Base-by-base conservation (phyloP, 257 asterid species). In the Solanum arcanum region DNA sequence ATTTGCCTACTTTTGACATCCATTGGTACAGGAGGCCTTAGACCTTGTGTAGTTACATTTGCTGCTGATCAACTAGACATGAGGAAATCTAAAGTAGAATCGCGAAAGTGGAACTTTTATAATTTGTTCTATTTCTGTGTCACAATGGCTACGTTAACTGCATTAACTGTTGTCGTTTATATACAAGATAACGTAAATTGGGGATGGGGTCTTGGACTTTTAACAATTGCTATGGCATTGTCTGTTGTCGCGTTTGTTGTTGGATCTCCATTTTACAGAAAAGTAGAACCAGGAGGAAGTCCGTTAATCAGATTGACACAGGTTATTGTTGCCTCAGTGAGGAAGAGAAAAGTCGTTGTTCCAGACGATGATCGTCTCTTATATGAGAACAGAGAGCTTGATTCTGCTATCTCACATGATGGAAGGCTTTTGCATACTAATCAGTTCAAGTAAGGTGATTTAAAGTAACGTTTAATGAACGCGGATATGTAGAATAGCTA, bases 201-300 rank as follows among this genome's bases (percentile, higher is more conserved):
- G 99, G 95, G 92, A 29, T 95, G 96, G 98, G 99, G 98, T 4
- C 95, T 96, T 21, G 98, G 98, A 3, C 92, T 96, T 41, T 98
- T 98, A 3, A 96, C 99, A 41, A 92, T 94, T 10, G 96, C 98
- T 52, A 91, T 96, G 94, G 96, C 84, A 2, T 49, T 94, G 16
- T 94, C 98, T 1, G 89, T 92, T 49, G 23, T 94, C 0, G 92
- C 81, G 9, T 95, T 96, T 88, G 25, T 94, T 16, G 6, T 91
- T 3, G 99, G 98, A 1, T 52, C 93, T 12, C 92, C 94, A 15
- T 89, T 93, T 87, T 96, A 96, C 82, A 90, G 75, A 86, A 94
- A 88, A 86, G 89, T 94, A 25, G 93, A 94, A 90, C 98, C 96
- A 0, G 95, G 95, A 1, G 98, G 99, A 11, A 96, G 98, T 41